These are phyloP conservation scores for Millerozyma miso DNA, from an alignment of 805 yeast genomes.

Conservation along the genomic window DNA sequence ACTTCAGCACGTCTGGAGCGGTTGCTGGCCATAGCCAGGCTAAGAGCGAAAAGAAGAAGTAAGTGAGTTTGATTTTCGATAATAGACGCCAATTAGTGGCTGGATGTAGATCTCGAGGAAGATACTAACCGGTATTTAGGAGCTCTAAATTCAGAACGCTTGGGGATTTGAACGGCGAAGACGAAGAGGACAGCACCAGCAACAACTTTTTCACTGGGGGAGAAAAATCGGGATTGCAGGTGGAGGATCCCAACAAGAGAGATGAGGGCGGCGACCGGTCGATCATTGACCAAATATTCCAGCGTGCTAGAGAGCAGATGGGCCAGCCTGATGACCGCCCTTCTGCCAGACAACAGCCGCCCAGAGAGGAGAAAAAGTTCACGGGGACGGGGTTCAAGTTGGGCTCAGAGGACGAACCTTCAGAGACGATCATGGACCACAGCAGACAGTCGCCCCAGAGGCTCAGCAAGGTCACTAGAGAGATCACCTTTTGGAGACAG, in stretches of 20 bases:
- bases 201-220: constrained; percentile 62
- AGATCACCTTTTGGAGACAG: constrained; percentile 91
- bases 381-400: constrained; percentile 50
- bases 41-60: neutral
- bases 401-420: constrained; percentile 43
- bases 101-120: too few relatives aligned
- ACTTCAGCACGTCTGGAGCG: constrained; percentile 19
- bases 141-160: constrained; percentile 32
- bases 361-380: constrained; percentile 26
- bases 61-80: neutral
- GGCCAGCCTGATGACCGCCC: constrained; percentile 33
- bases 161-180: constrained; percentile 40
- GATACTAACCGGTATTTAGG: constrained; percentile 4
- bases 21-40: constrained; percentile 1
- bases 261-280: constrained; percentile 33
- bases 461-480: constrained; percentile 60
- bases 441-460: constrained; percentile 14
- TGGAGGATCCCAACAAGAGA: constrained; percentile 63
- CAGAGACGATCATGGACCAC: constrained; percentile 33
- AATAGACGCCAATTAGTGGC: too few relatives aligned
- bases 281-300: constrained; percentile 64
- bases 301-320: constrained; percentile 51
- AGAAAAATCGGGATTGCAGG: constrained; percentile 75
- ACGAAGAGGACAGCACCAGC: constrained; percentile 51
- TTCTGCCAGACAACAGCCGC: constrained; percentile 25